phyloP scores from a whole-genome alignment of 75 land plant genomes.

The Pseudotsuga menziesii region DNA sequence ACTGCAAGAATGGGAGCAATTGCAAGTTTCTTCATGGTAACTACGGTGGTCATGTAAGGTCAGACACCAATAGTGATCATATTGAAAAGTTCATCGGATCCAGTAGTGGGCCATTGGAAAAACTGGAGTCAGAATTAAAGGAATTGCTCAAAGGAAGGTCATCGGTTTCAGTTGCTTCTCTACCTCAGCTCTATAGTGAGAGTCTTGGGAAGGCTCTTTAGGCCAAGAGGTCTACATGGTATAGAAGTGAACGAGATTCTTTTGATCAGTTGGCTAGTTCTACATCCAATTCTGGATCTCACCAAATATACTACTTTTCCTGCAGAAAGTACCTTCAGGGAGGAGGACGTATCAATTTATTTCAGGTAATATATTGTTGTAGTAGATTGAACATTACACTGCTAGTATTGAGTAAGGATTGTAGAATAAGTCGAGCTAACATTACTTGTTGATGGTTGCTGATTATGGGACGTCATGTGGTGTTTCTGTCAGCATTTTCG shows the following conservation, averaged over 20 bases:
- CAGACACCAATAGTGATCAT: no score
- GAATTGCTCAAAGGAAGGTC: conserved; percentile 41
- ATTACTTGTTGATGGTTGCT: background rate
- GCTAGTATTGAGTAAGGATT: background rate
- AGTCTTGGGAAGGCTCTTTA: conserved; percentile 39
- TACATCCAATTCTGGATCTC: conserved; percentile 39
- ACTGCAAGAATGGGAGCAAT: conserved; percentile 80
- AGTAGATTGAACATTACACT: background rate
- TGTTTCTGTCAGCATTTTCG: conserved; percentile 60
- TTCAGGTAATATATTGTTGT: conserved; percentile 61
- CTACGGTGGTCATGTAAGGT: no score
- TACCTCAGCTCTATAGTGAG: conserved; percentile 41
- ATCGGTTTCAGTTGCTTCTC: conserved; percentile 36
- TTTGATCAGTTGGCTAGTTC: background rate
- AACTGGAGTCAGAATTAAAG: conserved; percentile 39
- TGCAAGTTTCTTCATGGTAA: conserved; percentile 66
- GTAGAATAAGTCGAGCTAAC: background rate
- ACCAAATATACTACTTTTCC: conserved; percentile 99
- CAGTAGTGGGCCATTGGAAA: conserved; percentile 26
- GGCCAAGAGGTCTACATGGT: conserved; percentile 22
- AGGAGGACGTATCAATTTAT: conserved; percentile 92
- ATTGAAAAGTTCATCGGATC: background rate
- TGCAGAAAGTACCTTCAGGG: conserved; percentile 94
- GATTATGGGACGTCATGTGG: no score
- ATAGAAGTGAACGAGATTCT: background rate